Evolutionary conservation across 73 alveolate species (phyloP), one percentile per base, ranked within the genome.

Genomic region (Paramecium bursaria): DNA sequence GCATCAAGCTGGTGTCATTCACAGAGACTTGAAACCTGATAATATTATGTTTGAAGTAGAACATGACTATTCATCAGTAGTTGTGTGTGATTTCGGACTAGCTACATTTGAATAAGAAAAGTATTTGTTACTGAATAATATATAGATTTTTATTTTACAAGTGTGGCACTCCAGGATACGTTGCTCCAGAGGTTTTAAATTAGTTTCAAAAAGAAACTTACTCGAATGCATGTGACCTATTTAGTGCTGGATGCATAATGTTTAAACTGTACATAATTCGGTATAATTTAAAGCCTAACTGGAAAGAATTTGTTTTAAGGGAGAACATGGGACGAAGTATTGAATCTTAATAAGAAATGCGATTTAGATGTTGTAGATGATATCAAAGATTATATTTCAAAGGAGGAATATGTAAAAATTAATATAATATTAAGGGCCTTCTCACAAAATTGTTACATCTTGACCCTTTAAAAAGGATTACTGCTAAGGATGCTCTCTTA

Each of bases 151-250:
- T 51, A 29, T 53, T 52, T 30, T 77, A 52, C 27, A 77, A 53
- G 23, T 77, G 88, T 77, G 88, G 88, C 4, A 77, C 88, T 50
- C 88, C 88, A 17, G 88, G 88, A 9, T 77, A 77, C 53, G 88
- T 77, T 25, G 88, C 88, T 14, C 88, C 88, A 31, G 88, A 77
- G 39, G 67, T 77, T 15, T 33, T 61, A 4, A 54, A 54, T 10
- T 54, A n/a, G n/a, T 48, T 5, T 10, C 26, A n/a, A 19, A 33
- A 1, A 61, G 80, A 27, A 30, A 61, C 39, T 44, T 11, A 21
- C 5, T 27, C 80, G 0, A 54, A 61, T 14, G 39, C 39, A 33
- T 61, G 80, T 14, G 80, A 61, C 17, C 19, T 33, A 11, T 61
- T 61, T 33, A 61, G 80, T 61, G 30, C 55, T 33, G 80, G 80